Conservation (phyloP, 305 asterid genomes). For the Fraxinus latifolia region DNA sequence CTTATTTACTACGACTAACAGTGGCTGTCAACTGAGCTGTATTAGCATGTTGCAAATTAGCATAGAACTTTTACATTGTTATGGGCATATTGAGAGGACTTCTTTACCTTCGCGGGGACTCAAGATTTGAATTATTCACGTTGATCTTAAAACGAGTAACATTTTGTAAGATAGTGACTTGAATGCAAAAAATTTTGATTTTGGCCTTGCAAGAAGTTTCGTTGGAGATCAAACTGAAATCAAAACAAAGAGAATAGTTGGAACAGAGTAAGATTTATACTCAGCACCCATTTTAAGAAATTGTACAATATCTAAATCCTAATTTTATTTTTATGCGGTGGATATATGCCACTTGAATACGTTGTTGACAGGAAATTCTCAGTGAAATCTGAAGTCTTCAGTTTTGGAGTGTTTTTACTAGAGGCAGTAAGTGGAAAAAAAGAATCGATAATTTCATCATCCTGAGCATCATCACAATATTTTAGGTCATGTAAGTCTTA, state of each 20-base stretch:
- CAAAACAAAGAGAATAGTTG: neutral
- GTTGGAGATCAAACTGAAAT: neutral
- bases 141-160: neutral
- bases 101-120: neutral
- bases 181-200: slow-evolving; percentile 21
- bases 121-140: neutral
- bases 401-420: slow-evolving; percentile 32
- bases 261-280: neutral
- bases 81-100: neutral
- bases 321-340: slow-evolving; percentile 16
- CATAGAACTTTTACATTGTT: neutral
- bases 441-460: slow-evolving; percentile 24
- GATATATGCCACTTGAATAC: slow-evolving; percentile 36
- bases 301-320: neutral
- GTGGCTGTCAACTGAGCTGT: neutral
- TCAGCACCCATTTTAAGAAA: neutral
- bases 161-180: neutral
- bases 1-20: neutral
- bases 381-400: slow-evolving; percentile 34
- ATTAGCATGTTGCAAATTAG: neutral
- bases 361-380: slow-evolving; percentile 27
- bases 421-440: slow-evolving; percentile 28
- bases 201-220: slow-evolving; percentile 6
- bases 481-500: slow-evolving; percentile 34
- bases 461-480: slow-evolving; percentile 15